Conservation (phyloP, 345 rosid species). For the Boechera divaricarpa region DNA sequence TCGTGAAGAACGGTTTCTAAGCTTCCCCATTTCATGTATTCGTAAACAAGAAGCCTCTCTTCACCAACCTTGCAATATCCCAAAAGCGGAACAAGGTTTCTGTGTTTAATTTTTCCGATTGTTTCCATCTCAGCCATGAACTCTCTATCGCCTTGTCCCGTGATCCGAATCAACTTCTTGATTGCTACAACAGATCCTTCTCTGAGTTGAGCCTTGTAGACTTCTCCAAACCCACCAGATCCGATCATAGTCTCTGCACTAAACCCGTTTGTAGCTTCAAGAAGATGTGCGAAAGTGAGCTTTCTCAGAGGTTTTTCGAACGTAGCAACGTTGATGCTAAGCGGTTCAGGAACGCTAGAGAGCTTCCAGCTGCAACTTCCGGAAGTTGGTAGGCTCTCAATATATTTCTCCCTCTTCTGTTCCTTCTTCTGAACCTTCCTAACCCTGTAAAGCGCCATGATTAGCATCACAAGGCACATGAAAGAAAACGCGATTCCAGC, state of each 20-base stretch:
- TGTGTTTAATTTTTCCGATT: conserved; percentile 94
- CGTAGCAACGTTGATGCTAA: conserved; percentile 96
- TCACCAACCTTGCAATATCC: conserved; percentile 98
- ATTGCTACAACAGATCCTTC: conserved; percentile 86
- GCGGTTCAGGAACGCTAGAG: conserved; percentile 88
- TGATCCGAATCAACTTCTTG: conserved; percentile 83
- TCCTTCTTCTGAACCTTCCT: conserved; percentile 64
- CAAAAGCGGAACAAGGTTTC: conserved; percentile 89
- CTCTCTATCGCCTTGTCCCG: conserved; percentile 98
- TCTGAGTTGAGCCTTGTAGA: conserved; percentile 83
- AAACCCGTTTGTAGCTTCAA: conserved; percentile 96
- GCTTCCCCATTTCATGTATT: conserved; percentile 99
- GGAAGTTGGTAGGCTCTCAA: conserved; percentile 87
- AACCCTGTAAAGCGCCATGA: conserved; percentile 67
- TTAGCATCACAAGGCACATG: conserved; percentile 64
- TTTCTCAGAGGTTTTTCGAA: conserved; percentile 93
- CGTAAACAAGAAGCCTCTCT: conserved; percentile 96
- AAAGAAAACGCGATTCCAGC: conserved; percentile 72
- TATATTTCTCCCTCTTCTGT: conserved; percentile 71
- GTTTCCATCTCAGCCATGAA: conserved; percentile 99
- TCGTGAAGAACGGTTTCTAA: conserved; percentile 91
- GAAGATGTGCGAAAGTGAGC: conserved; percentile 86
- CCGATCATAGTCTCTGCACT: conserved; percentile 90
- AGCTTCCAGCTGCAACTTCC: conserved; percentile 93
- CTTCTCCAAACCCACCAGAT: conserved; percentile 97